A percentile compares a stretch with the other conserved stretches of the same genome.
Evolutionary conservation across 352 stramenopile genomes (phyloP).

Genomic region (Phytophthora litchii): DNA sequence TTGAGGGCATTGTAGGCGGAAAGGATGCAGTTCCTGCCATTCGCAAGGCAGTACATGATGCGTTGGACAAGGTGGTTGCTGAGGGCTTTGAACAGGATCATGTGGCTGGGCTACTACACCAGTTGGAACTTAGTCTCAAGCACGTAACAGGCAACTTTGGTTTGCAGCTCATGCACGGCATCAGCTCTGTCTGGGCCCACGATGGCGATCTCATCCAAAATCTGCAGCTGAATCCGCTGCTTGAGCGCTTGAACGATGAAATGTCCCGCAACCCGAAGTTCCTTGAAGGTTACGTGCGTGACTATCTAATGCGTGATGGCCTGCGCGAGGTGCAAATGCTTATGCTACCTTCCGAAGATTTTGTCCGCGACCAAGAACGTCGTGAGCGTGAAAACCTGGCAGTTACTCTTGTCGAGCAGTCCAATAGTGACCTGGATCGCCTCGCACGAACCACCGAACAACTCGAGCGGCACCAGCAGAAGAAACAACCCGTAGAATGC

Average conservation of each 20-base stretch:
- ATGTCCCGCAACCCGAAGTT: conserved; percentile 72
- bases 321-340: conserved; percentile 71
- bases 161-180: conserved; percentile 74
- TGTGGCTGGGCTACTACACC: conserved; percentile 76
- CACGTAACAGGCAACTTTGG: conserved; percentile 87
- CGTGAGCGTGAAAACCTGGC: conserved; percentile 57
- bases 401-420: conserved; percentile 43
- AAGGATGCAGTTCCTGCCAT: conserved; percentile 60
- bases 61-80: conserved; percentile 58
- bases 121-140: conserved; percentile 85
- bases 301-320: conserved; percentile 55
- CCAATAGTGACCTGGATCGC: conserved; percentile 59
- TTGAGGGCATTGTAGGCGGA: conserved; percentile 68
- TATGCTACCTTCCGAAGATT: conserved; percentile 73
- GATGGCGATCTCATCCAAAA: conserved; percentile 67
- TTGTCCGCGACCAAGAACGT: conserved; percentile 63
- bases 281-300: conserved; percentile 61
- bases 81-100: conserved; percentile 79
- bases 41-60: conserved; percentile 57
- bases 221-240: conserved; percentile 71
- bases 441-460: conserved; percentile 52
- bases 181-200: conserved; percentile 77
- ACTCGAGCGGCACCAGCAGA: conserved; percentile 69
- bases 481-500: conserved; percentile 70
- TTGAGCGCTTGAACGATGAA: conserved; percentile 60